These are phyloP conservation scores for Pigoraptor vietnamica DNA, from an alignment of 78 protist species.

Conservation along the genomic window DNA sequence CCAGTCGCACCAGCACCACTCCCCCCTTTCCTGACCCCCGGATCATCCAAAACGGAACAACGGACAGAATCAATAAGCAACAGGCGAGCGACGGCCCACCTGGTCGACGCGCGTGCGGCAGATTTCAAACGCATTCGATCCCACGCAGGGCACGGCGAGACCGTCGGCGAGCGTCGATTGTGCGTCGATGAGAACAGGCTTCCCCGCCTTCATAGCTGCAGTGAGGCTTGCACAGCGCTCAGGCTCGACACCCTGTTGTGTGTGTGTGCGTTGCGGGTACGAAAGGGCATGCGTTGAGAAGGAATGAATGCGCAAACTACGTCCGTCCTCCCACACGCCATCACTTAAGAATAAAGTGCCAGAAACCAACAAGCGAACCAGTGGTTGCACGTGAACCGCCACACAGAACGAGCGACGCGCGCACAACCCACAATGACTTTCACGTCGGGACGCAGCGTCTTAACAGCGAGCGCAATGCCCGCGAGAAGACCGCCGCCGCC, in stretches of 20 bases:
- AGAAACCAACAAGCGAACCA: no score
- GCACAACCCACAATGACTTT: neutral
- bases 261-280: no score
- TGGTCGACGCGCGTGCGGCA: constrained; percentile 28
- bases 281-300: no score
- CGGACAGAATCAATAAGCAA: no score
- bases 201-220: constrained; percentile 41
- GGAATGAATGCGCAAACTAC: no score
- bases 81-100: neutral
- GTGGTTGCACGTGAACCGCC: no score
- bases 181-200: constrained; percentile 25
- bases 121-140: constrained; percentile 32
- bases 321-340: no score
- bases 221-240: constrained; percentile 28
- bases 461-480: constrained; percentile 61
- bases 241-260: constrained; percentile 73
- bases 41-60: no score
- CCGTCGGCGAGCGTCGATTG: constrained; percentile 73
- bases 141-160: constrained; percentile 56
- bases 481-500: constrained; percentile 82
- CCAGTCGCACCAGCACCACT: no score
- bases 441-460: constrained; percentile 41
- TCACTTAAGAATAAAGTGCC: no score
- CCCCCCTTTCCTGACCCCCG: no score
- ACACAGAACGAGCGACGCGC: no score